phyloP scores from a whole-genome alignment of 139 green algal species.

The Dunaliella primolecta region DNA sequence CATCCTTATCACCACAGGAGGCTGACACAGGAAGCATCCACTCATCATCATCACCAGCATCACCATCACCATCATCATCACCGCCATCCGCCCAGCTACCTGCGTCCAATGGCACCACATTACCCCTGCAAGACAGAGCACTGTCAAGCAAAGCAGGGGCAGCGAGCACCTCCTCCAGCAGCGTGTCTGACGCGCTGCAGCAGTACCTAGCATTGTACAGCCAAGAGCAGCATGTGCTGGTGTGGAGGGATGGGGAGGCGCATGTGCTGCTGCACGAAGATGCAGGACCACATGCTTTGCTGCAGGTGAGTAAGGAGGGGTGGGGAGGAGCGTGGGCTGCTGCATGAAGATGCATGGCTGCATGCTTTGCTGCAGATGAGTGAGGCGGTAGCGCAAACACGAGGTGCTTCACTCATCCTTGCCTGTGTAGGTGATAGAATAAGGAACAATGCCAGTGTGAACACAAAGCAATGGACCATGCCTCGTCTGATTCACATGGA shows the following conservation, averaged over 20 bases:
- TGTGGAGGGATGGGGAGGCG: conserved; percentile 38
- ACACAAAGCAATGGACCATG: too few relatives aligned
- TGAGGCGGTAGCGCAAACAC: too few relatives aligned
- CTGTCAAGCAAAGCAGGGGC: too few relatives aligned
- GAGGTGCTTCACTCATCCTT: too few relatives aligned
- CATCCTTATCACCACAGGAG: neutral
- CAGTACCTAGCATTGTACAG: conserved; percentile 38
- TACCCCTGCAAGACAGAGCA: too few relatives aligned
- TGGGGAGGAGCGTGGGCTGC: conserved; percentile 43
- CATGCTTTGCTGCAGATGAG: conserved; percentile 38
- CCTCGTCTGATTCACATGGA: too few relatives aligned
- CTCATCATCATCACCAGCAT: too few relatives aligned
- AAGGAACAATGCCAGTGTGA: too few relatives aligned
- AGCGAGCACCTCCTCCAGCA: neutral
- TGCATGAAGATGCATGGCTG: conserved; percentile 37
- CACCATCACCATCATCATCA: too few relatives aligned
- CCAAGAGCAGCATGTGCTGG: conserved; percentile 58
- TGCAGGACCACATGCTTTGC: conserved; percentile 11
- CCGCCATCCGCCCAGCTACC: too few relatives aligned
- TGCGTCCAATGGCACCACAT: too few relatives aligned
- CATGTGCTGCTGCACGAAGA: conserved; percentile 57
- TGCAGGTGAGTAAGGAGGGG: conserved; percentile 46
- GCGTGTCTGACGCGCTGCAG: conserved; percentile 11
- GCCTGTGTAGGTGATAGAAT: too few relatives aligned
- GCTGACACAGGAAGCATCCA: neutral